phyloP scores from a whole-genome alignment of 345 rosid genomes.

The Acer yangbiense region DNA sequence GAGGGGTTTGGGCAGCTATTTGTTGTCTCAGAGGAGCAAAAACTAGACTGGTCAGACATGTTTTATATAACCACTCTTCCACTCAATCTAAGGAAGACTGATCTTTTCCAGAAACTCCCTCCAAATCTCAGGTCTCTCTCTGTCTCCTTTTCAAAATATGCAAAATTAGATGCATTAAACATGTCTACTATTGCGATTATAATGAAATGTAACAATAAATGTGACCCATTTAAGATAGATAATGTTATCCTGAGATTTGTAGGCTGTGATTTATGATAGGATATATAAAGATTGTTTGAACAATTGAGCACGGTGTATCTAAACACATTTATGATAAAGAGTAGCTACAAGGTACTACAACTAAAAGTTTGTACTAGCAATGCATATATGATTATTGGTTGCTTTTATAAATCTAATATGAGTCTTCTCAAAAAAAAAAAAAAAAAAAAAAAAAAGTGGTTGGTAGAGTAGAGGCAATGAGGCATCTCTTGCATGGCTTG shows the following conservation, averaged over 20 bases:
- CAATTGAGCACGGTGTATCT: background rate
- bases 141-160: background rate
- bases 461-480: background rate
- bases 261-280: no score
- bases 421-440: no score
- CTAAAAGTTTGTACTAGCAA: background rate
- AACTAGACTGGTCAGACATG: conserved; percentile 65
- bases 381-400: background rate
- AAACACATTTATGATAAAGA: background rate
- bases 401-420: no score
- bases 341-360: background rate
- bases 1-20: conserved; percentile 60
- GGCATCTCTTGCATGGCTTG: background rate
- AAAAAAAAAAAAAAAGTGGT: no score
- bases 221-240: no score
- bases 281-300: background rate
- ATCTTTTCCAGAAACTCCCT: conserved; percentile 46
- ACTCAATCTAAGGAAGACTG: conserved; percentile 26
- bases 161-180: background rate
- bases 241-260: no score
- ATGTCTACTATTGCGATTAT: background rate
- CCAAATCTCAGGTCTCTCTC: conserved; percentile 39
- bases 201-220: no score
- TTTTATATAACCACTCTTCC: conserved; percentile 47
- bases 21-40: conserved; percentile 56